These are phyloP conservation scores for Fusarium devonianum DNA, from an alignment of 2,329 filamentous ascomycete genomes.

Conservation along the genomic window DNA sequence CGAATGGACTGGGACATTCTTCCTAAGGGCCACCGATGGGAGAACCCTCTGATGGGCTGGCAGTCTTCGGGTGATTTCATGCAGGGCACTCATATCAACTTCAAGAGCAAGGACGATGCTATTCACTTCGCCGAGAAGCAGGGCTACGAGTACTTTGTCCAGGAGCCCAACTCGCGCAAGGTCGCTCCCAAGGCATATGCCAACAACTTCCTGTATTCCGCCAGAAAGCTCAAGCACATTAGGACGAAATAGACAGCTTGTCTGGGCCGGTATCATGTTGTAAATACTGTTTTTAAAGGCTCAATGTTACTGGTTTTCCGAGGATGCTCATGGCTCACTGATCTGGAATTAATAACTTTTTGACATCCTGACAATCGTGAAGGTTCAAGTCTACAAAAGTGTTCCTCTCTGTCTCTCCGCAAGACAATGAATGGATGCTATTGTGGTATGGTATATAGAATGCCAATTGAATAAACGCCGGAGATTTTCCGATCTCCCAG, in stretches of 20 bases:
- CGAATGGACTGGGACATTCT: constrained; percentile 99
- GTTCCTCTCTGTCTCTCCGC: no score
- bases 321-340: no score
- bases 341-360: no score
- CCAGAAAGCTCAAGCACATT: constrained; percentile 87
- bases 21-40: constrained; percentile 92
- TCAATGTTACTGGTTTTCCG: constrained; percentile 24
- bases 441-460: constrained; percentile 2
- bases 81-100: constrained; percentile 91
- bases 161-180: constrained; percentile 90
- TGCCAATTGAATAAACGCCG: constrained; percentile 22
- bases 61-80: constrained; percentile 94
- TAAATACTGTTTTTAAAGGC: constrained; percentile 42
- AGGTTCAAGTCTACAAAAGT: no score
- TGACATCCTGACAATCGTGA: no score
- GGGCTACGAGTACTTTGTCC: constrained; percentile 98
- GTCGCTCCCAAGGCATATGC: constrained; percentile 91
- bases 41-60: constrained; percentile 99
- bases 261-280: constrained; percentile 26
- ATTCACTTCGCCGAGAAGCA: constrained; percentile 97
- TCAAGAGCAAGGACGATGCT: constrained; percentile 92
- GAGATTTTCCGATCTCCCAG: constrained; percentile 17
- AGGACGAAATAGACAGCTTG: constrained; percentile 71
- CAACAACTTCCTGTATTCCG: constrained; percentile 90
- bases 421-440: no score